Conservation (phyloP, 352 stramenopile genomes). For the Phytophthora colocasiae region DNA sequence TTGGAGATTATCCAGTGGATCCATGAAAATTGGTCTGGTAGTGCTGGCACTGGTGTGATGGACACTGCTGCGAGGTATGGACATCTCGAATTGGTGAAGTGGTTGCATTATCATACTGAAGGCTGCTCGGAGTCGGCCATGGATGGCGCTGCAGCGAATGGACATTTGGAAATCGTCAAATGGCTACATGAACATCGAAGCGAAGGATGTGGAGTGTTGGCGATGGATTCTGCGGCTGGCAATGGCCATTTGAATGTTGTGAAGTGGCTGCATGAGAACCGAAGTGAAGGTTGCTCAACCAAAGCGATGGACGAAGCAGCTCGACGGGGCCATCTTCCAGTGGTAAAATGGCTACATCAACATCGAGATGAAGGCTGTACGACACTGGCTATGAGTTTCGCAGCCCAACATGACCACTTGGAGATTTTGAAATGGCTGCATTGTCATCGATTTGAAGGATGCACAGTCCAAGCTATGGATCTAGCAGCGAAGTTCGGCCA, state of each 20-base stretch:
- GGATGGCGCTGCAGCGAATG: neutral
- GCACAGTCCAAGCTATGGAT: neutral
- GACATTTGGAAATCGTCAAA: neutral
- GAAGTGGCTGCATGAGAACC: neutral
- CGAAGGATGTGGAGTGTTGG: neutral
- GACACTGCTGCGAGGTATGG: neutral
- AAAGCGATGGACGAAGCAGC: neutral
- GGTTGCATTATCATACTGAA: too few relatives aligned
- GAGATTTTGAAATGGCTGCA: neutral
- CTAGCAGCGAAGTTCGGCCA: neutral
- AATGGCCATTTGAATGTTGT: neutral
- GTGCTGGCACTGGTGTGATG: neutral
- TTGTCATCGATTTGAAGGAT: neutral
- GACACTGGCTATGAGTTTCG: neutral
- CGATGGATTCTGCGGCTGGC: neutral
- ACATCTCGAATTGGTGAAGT: too few relatives aligned
- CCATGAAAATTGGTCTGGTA: constrained; percentile 4
- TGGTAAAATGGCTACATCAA: neutral
- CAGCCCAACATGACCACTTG: neutral
- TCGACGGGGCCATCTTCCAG: neutral
- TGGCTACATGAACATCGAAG: neutral
- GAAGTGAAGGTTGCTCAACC: neutral
- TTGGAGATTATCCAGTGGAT: constrained; percentile 6
- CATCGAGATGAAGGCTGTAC: neutral
- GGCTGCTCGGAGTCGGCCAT: neutral